Evolutionary conservation across 2,329 filamentous ascomycete genomes (phyloP).

Genomic region (Claviceps quebecensis): DNA sequence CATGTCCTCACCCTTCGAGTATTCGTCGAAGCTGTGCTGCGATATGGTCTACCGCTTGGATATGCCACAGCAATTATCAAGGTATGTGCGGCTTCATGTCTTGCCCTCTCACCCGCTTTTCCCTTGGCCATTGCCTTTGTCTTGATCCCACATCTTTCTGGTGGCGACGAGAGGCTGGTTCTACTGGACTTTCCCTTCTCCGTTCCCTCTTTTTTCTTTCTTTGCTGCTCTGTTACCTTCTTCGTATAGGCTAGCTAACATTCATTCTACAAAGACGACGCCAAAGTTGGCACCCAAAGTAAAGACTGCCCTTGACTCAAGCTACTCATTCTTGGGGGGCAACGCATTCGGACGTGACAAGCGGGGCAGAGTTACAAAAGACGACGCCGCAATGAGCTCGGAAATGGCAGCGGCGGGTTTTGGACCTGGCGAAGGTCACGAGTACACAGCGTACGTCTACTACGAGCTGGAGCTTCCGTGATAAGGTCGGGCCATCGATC

Average conservation of each 20-base stretch:
- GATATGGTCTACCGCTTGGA: constrained; percentile 83
- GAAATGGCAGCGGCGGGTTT: constrained; percentile 71
- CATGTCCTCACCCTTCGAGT: constrained; percentile 83
- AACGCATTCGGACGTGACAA: constrained; percentile 92
- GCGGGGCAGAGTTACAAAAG: constrained; percentile 80
- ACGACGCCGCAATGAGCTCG: constrained; percentile 63
- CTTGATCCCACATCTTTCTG: background rate
- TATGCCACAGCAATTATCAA: constrained; percentile 76
- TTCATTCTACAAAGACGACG: constrained; percentile 45
- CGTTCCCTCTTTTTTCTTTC: background rate
- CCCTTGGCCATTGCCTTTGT: too few relatives aligned
- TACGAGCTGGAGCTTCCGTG: constrained; percentile 75
- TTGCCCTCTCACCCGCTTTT: too few relatives aligned
- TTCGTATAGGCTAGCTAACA: background rate
- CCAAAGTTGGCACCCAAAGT: constrained; percentile 70
- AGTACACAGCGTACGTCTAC: constrained; percentile 94
- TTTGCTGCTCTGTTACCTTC: background rate
- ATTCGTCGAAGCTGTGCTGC: constrained; percentile 94
- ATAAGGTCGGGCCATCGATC: constrained; percentile 2
- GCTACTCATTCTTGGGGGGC: constrained; percentile 84
- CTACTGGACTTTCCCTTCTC: background rate
- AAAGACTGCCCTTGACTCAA: constrained; percentile 63
- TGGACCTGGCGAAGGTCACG: constrained; percentile 53
- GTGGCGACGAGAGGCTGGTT: too few relatives aligned
- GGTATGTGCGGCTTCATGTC: constrained; percentile 36